Evolutionary conservation across 768 basidiomycete genomes (phyloP), one percentile per base, ranked within the genome.

Genomic region (Hebeloma cylindrosporum): DNA sequence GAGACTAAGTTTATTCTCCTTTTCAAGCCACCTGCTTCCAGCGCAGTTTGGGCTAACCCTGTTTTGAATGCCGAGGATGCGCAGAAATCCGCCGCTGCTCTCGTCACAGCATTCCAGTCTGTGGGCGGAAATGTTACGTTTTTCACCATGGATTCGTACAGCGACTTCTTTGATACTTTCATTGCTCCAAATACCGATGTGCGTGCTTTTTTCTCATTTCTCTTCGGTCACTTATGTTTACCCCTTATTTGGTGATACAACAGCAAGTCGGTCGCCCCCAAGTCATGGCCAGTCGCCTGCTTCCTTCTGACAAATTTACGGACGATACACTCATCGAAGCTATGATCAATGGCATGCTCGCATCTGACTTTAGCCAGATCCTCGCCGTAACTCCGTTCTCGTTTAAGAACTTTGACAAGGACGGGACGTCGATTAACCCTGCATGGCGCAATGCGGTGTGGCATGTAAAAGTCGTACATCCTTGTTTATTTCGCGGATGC

Each of bases 331-430:
- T 54, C 9, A 43, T 58, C 20, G 51, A 54, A 4, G 26, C 48
- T 0, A 44, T 58, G 40, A 47, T 38, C 6, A 43, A 52, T 7
- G 51, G 34, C 6, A 52, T 58, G 46, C 43, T 58, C n/a, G 48
- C 44, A 14, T 52, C 56, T 7, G 56, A 58, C 30, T 58, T 58
- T 27, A 25, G 45, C 10, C 56, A 58, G 20, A 58, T 58, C 17
- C 44, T 54, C 9, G 41, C 46, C 3, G 53, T 58, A n/a, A 32
- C 53, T 1, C 56, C 56, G 1, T 54, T 39, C 18, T 40, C 40
- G 1, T 57, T 49, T 45, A 51, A 57, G 18, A 38, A 39, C n/a
- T 52, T 48, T 30, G 53, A 54, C 13, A 39, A 49, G 13, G 32
- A 40, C 9, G 56, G 48, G 8, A 58, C 56, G 1, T 50, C 56